Percentiles rank a stretch among this genome's conserved stretches.
Conservation (phyloP, 192 early-diverging fungal genomes). For the Pecoramyces ruminantium region DNA sequence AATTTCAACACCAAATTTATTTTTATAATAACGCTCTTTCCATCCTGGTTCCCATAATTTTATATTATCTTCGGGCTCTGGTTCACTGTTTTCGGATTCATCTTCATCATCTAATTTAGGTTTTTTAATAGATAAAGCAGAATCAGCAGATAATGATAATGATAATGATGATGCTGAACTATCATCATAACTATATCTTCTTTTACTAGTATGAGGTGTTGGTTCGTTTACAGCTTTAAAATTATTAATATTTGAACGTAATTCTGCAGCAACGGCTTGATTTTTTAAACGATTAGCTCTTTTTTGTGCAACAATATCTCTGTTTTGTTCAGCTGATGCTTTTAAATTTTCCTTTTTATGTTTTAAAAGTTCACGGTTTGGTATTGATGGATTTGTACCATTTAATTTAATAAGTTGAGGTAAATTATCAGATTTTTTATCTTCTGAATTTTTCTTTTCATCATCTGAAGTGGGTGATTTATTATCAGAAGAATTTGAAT, state of each 20-base stretch:
- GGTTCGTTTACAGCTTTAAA: background rate
- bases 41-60: constrained; percentile 62
- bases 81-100: constrained; percentile 15
- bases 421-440: background rate
- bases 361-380: background rate
- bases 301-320: background rate
- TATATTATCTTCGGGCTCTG: constrained; percentile 36
- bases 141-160: background rate
- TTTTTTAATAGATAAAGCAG: background rate
- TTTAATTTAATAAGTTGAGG: background rate
- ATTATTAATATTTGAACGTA: background rate
- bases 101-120: background rate
- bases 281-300: background rate
- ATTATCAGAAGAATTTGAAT: constrained; percentile 34
- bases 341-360: background rate
- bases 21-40: constrained; percentile 65
- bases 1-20: constrained; percentile 46
- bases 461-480: background rate
- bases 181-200: background rate
- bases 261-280: background rate
- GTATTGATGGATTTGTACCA: background rate
- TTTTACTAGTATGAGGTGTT: background rate
- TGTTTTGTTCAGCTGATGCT: background rate
- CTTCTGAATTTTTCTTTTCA: background rate
- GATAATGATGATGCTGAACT: background rate